phyloP scores from a whole-genome alignment of 192 early-diverging fungal species.

The Geosiphon pyriformis region DNA sequence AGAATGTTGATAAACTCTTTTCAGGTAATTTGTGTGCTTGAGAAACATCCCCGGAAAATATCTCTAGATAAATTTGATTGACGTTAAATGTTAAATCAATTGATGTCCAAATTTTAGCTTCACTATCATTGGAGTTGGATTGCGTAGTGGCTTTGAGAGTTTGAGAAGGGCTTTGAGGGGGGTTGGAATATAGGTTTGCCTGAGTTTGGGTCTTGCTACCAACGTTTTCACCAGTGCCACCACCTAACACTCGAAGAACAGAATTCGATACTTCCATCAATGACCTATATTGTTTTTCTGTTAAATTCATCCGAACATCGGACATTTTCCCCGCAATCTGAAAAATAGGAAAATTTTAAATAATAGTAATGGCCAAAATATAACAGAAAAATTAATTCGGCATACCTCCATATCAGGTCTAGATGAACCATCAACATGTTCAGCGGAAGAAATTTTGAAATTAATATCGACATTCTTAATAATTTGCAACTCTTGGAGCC shows the following conservation, averaged over 20 bases:
- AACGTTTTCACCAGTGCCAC: conserved; percentile 26
- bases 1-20: conserved; percentile 47
- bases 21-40: conserved; percentile 43
- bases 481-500: conserved; percentile 62
- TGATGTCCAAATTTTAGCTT: conserved; percentile 30
- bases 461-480: conserved; percentile 81
- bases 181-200: conserved; percentile 20
- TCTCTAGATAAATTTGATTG: conserved; percentile 74
- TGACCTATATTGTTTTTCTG: conserved; percentile 79
- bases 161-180: conserved; percentile 4
- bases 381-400: background rate
- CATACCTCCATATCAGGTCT: conserved; percentile 52
- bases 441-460: conserved; percentile 57
- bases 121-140: background rate
- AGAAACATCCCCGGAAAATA: conserved; percentile 60
- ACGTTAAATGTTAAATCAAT: conserved; percentile 58
- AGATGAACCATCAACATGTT: conserved; percentile 44
- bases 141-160: background rate
- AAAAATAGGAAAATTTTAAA: no score
- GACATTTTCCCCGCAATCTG: conserved; percentile 58
- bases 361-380: no score
- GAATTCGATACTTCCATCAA: conserved; percentile 61
- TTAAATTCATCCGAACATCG: conserved; percentile 72
- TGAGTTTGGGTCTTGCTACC: conserved; percentile 22
- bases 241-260: conserved; percentile 41